phyloP scores from a whole-genome alignment of 345 rosid species.

The Melastoma malabathricum region DNA sequence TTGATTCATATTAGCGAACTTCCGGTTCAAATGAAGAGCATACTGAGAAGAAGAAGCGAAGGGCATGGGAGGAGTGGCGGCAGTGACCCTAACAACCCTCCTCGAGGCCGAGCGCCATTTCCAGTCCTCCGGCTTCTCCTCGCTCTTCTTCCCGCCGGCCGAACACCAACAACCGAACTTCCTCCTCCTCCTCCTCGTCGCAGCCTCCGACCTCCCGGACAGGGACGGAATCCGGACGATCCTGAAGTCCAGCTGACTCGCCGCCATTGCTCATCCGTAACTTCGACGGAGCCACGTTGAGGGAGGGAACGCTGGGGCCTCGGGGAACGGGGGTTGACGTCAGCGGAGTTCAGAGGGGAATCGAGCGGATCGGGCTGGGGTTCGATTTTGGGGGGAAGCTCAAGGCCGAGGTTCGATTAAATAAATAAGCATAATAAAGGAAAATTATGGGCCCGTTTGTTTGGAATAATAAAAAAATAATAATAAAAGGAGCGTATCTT shows the following conservation, averaged over 20 bases:
- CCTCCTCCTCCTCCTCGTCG: constrained; percentile 17
- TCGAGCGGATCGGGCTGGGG: too few species aligned
- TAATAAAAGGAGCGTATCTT: too few species aligned
- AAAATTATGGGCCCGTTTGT: too few species aligned
- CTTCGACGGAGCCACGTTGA: constrained; percentile 35
- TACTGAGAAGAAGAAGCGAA: constrained; percentile 78
- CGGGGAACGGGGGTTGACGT: background rate
- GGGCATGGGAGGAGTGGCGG: constrained; percentile 55
- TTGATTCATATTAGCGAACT: too few species aligned
- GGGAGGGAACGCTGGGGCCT: constrained; percentile 10
- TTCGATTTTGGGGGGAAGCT: too few species aligned
- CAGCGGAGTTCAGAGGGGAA: background rate
- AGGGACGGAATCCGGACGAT: constrained; percentile 11
- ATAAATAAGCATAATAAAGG: too few species aligned
- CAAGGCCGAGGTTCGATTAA: too few species aligned
- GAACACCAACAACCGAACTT: constrained; percentile 34
- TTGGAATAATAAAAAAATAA: too few species aligned
- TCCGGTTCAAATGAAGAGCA: too few species aligned
- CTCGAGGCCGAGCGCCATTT: constrained; percentile 34
- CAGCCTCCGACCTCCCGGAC: constrained; percentile 11
- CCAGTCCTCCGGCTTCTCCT: constrained; percentile 13
- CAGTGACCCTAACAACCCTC: constrained; percentile 13
- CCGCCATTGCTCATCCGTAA: constrained; percentile 25
- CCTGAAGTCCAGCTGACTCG: constrained; percentile 52
- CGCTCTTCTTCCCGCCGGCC: constrained; percentile 37